phyloP scores from a whole-genome alignment of 2,329 filamentous ascomycete genomes.

The Aspergillus caelatus region DNA sequence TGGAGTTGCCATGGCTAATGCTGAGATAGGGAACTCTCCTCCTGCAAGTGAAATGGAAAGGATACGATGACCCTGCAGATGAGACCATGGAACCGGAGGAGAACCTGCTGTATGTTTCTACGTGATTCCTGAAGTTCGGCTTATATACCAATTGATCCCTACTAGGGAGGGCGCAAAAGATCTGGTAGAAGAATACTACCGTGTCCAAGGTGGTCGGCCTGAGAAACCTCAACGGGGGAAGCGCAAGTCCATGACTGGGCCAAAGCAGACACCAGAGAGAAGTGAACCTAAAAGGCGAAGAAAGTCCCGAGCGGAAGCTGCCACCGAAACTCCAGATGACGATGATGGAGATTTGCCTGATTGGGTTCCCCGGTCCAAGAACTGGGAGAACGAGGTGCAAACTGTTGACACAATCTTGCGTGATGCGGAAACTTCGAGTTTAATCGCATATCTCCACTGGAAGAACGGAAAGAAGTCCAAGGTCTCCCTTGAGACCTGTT shows the following conservation, averaged over 20 bases:
- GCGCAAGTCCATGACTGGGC: constrained; percentile 37
- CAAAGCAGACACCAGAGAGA: constrained; percentile 29
- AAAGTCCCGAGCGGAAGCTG: constrained; percentile 26
- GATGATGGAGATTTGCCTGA: constrained; percentile 17
- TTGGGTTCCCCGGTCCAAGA: constrained; percentile 45
- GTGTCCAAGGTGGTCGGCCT: constrained; percentile 46
- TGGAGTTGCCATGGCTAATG: constrained; percentile 19
- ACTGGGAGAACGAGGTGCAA: constrained; percentile 48
- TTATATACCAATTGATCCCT: constrained; percentile 20
- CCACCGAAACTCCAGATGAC: constrained; percentile 20
- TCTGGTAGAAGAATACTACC: constrained; percentile 45
- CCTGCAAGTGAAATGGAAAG: constrained; percentile 52
- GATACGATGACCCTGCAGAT: constrained; percentile 47
- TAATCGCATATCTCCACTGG: constrained; percentile 47
- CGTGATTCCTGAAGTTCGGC: background rate
- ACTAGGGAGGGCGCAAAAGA: constrained; percentile 43
- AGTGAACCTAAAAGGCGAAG: constrained; percentile 32
- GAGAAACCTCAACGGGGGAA: constrained; percentile 33
- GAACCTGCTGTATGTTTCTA: constrained; percentile 41
- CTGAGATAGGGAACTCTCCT: constrained; percentile 39
- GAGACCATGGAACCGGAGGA: constrained; percentile 51
- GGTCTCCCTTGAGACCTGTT: constrained; percentile 44
- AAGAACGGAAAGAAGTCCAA: constrained; percentile 49
- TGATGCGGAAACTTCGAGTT: constrained; percentile 32
- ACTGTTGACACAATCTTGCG: constrained; percentile 48